Percentiles rank a stretch among this genome's conserved stretches.
These are phyloP conservation scores for Penicillium oxalicum DNA, from an alignment of 2,329 filamentous ascomycete species.

Conservation along the genomic window DNA sequence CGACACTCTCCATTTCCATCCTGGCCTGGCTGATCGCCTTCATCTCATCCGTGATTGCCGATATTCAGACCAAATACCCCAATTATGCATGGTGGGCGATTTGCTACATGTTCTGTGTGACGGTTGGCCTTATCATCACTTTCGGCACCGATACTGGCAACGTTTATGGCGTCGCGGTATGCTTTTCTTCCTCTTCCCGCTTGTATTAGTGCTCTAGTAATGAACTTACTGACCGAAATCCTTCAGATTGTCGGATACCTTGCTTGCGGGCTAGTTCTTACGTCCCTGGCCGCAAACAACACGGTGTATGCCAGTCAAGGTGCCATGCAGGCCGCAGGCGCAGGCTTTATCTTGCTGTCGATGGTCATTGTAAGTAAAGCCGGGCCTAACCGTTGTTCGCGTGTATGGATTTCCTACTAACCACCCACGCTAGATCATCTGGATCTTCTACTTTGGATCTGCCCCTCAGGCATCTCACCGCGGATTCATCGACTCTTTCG, in stretches of 20 bases:
- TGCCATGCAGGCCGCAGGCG: conserved; percentile 72
- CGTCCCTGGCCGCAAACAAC: conserved; percentile 78
- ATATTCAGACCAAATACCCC: conserved; percentile 56
- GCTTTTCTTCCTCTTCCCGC: conserved; percentile 20
- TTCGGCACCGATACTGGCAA: conserved; percentile 78
- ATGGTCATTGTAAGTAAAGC: conserved; percentile 72
- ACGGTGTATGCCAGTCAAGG: conserved; percentile 72
- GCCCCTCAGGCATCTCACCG: conserved; percentile 79
- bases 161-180: conserved; percentile 81
- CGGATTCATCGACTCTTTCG: conserved; percentile 91
- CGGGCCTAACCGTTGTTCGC: not conserved
- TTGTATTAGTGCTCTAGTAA: not conserved
- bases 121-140: conserved; percentile 71
- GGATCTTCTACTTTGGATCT: conserved; percentile 98
- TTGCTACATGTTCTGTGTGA: conserved; percentile 78
- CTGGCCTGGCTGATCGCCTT: conserved; percentile 94
- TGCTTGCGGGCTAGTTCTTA: conserved; percentile 73
- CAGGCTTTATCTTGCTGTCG: conserved; percentile 87
- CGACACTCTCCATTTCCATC: conserved; percentile 83
- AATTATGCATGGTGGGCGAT: conserved; percentile 91
- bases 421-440: conserved; percentile 66
- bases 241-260: conserved; percentile 73
- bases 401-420: conserved; percentile 5
- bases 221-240: conserved; percentile 19
- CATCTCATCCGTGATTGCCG: conserved; percentile 72